Evolutionary conservation across 2,329 filamentous ascomycete species (phyloP), one percentile per base, ranked within the genome.

Genomic region (Epichloe sibirici): DNA sequence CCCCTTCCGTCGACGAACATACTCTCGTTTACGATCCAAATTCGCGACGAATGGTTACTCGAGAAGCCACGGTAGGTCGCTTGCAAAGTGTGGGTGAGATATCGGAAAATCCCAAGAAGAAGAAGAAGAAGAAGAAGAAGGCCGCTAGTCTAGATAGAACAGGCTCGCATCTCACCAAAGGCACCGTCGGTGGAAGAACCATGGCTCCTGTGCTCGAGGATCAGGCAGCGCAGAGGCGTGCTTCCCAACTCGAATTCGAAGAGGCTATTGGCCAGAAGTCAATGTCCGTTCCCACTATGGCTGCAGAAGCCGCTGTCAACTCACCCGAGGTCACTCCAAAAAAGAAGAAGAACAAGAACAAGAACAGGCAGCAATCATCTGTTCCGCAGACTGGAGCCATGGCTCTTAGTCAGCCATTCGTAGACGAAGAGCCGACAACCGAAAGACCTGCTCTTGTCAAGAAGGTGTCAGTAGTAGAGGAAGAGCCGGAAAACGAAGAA

Each of bases 11-110:
- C 43, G 56, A 55, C 39, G 68, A 73, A 43, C 61, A 74, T 57
- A 64, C 69, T 35, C 59, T 86, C 63, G 76, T 85, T 46, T 82
- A 82, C 59, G 81, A 84, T 57, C 73, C 80, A n/a, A 83, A 84
- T 58, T 82, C 82, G 15, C 74, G 81, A 57, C 76, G 81, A 54
- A 81, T 83, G 72, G 71, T 84, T 3, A 73, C 76, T 3, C 73
- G 57, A 50, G 64, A 62, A 5, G 69, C 76, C 28, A 57, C 77
- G 17, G 45, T 70, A 57, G 72, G 64, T 48, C 66, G 66, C 45
- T 72, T 77, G 49, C 69, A 74, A 51, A 66, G 61, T 35, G 60
- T 73, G 4, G 62, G 66, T 25, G 66, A 74, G 17, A 57, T 66
- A 15, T 63, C 69, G 0, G 70, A 74, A 37, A 70, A 67, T 47